These are phyloP conservation scores for Adansonia grandidieri DNA, from an alignment of 441 rosid species.

Conservation along the genomic window DNA sequence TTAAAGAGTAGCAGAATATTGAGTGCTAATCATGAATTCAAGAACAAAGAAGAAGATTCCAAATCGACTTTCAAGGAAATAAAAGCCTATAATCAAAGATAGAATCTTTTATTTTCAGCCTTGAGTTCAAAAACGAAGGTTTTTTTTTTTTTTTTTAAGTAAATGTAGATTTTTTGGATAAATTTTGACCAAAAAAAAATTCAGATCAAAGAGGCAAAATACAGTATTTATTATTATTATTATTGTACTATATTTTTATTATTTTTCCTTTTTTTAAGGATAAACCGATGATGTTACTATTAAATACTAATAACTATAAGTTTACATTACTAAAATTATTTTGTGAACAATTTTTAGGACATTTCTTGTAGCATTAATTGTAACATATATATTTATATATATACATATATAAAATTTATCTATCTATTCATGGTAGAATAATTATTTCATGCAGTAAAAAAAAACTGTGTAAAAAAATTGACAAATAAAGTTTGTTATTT, in stretches of 20 bases:
- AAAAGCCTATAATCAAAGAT: background rate
- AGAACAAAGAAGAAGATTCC: background rate
- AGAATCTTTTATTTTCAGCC: background rate
- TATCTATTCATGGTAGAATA: too few species aligned
- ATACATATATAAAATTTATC: too few species aligned
- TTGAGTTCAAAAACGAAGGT: background rate
- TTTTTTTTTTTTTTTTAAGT: too few species aligned
- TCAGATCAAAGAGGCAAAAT: background rate
- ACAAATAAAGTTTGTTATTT: too few species aligned
- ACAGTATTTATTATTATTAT: too few species aligned
- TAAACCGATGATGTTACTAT: background rate
- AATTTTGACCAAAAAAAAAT: background rate
- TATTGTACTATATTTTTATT: too few species aligned
- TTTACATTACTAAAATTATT: background rate
- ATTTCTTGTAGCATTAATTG: background rate
- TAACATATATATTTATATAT: too few species aligned
- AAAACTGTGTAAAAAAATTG: too few species aligned
- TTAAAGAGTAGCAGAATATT: background rate
- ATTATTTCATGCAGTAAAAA: too few species aligned
- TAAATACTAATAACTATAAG: too few species aligned
- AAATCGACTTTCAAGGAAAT: background rate
- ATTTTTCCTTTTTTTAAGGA: background rate
- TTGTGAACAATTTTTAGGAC: background rate
- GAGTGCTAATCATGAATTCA: background rate
- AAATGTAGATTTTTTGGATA: background rate